Conservation (phyloP, 2,329 filamentous ascomycete genomes). For the Colletotrichum magnum region DNA sequence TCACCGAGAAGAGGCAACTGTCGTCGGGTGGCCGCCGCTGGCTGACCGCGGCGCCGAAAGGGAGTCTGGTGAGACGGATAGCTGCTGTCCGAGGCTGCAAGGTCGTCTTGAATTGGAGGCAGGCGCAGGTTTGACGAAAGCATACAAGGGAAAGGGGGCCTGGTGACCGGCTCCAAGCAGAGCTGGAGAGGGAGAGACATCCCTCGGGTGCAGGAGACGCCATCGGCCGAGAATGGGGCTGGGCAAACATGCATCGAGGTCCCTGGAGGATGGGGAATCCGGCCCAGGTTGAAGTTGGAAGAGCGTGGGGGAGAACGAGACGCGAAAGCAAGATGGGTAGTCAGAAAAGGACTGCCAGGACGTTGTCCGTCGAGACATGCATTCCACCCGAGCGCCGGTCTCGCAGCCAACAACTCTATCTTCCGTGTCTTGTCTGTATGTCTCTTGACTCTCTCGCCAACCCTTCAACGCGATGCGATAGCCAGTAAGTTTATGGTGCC, state of each 20-base stretch:
- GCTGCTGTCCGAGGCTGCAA: constrained; percentile 34
- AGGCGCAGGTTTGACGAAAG: constrained; percentile 31
- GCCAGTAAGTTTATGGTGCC: no score
- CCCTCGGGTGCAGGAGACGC: constrained; percentile 20
- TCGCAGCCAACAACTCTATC: constrained; percentile 25
- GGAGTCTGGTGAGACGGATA: constrained; percentile 23
- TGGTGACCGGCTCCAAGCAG: not conserved
- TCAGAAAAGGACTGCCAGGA: not conserved
- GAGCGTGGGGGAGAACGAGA: not conserved
- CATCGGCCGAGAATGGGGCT: constrained; percentile 30
- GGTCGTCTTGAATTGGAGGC: constrained; percentile 21
- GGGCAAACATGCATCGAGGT: constrained; percentile 3
- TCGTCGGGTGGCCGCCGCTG: constrained; percentile 32
- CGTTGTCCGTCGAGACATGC: constrained; percentile 21
- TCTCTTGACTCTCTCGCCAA: not conserved
- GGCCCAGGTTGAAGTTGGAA: not conserved
- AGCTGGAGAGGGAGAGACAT: constrained; percentile 9
- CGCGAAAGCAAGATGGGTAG: not conserved
- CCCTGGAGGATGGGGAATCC: no score
- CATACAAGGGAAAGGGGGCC: not conserved
- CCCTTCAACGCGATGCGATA: no score
- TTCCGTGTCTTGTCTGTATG: constrained; percentile 16
- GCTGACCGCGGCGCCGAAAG: constrained; percentile 25
- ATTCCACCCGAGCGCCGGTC: constrained; percentile 6
- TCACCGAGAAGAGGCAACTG: constrained; percentile 26